Conservation (phyloP, 2,329 filamentous ascomycete species). For the Fusarium pininemorale region DNA sequence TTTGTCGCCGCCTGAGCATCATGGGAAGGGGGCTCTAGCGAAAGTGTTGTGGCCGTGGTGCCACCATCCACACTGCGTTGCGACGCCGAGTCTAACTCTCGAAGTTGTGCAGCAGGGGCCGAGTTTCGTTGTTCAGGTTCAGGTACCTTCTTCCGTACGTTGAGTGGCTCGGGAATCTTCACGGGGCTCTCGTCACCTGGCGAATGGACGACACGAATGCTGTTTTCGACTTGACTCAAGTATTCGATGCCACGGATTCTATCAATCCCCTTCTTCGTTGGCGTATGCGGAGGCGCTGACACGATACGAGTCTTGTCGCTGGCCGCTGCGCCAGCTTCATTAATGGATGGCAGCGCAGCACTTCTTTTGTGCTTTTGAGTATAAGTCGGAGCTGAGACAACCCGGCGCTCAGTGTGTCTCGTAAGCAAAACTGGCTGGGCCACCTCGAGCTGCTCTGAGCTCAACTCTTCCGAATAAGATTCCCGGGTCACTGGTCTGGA, state of each 20-base stretch:
- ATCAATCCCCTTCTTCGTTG: conserved; percentile 45
- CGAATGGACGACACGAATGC: conserved; percentile 65
- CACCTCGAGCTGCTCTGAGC: conserved; percentile 42
- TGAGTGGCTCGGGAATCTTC: conserved; percentile 51
- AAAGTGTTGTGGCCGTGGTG: conserved; percentile 17
- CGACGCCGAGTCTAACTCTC: conserved; percentile 17
- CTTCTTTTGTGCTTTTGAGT: conserved; percentile 51
- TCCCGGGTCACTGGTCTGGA: conserved; percentile 41
- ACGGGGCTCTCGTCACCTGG: conserved; percentile 50
- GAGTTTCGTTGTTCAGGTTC: conserved; percentile 35
- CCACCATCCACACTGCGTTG: conserved; percentile 1
- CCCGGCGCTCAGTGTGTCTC: conserved; percentile 54
- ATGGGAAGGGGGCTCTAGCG: conserved; percentile 16
- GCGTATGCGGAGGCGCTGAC: conserved; percentile 55
- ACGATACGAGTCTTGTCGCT: conserved; percentile 55
- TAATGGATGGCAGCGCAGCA: conserved; percentile 59
- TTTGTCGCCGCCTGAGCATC: conserved; percentile 37
- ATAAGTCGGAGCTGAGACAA: conserved; percentile 62
- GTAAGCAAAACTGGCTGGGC: conserved; percentile 46
- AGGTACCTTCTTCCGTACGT: conserved; percentile 52
- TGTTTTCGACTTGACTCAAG: conserved; percentile 58
- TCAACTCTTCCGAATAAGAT: conserved; percentile 35
- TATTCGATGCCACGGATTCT: conserved; percentile 53
- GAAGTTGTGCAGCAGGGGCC: conserved; percentile 28
- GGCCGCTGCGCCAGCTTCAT: conserved; percentile 49